Conservation (phyloP, 2,329 filamentous ascomycete species). For the Epichloe sp. region DNA sequence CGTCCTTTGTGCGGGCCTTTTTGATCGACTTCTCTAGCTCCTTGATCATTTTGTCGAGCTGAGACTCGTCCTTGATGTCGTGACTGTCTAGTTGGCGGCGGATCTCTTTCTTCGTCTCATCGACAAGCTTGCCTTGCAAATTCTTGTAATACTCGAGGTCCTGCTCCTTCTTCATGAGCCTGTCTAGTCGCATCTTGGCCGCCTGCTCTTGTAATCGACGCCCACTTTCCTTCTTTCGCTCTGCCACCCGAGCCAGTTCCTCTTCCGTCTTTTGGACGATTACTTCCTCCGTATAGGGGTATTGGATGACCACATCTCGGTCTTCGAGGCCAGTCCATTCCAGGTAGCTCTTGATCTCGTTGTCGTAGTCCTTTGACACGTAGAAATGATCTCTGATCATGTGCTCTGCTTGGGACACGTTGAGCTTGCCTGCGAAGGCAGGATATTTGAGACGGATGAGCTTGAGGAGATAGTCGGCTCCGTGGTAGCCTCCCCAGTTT, state of each 20-base stretch:
- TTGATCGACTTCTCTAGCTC: constrained; percentile 86
- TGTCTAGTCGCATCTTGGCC: constrained; percentile 92
- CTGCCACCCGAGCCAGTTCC: constrained; percentile 77
- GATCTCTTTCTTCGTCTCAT: constrained; percentile 81
- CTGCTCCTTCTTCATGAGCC: constrained; percentile 88
- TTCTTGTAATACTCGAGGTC: constrained; percentile 90
- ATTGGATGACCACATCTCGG: constrained; percentile 78
- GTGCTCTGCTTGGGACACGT: constrained; percentile 72
- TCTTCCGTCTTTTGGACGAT: constrained; percentile 87
- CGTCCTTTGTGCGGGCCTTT: constrained; percentile 82
- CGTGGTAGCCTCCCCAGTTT: constrained; percentile 90
- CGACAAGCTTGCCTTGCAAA: constrained; percentile 57
- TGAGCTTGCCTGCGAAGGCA: constrained; percentile 74
- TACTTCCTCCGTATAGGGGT: constrained; percentile 85
- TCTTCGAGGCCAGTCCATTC: constrained; percentile 91
- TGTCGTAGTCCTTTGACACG: constrained; percentile 69
- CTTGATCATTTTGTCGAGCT: constrained; percentile 71
- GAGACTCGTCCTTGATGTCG: constrained; percentile 81
- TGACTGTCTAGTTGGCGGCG: constrained; percentile 76
- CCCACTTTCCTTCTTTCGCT: constrained; percentile 90
- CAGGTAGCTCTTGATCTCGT: constrained; percentile 62
- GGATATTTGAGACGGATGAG: constrained; percentile 87
- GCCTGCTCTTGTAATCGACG: constrained; percentile 87
- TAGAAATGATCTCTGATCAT: constrained; percentile 86
- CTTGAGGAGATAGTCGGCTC: constrained; percentile 81